Conservation (phyloP, 495 filamentous ascomycete species). For the Clavariopsis aquatica region DNA sequence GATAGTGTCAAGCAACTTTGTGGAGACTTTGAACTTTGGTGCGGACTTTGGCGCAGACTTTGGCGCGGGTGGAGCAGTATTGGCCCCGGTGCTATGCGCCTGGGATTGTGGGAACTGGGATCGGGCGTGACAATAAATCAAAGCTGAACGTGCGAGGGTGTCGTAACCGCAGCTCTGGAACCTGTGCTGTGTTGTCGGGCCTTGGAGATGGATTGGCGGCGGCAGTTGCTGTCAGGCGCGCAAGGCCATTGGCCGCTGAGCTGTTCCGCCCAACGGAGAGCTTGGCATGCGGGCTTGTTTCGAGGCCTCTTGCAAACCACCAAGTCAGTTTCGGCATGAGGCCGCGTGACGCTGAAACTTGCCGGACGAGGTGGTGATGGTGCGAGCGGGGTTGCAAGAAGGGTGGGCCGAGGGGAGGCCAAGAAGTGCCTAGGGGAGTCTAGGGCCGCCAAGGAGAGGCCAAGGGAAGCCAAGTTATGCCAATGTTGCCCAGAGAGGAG, state of each 20-base stretch:
- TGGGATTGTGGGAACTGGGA: conserved; percentile 12
- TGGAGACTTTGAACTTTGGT: no score
- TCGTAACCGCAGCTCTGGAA: conserved; percentile 24
- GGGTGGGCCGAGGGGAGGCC: conserved; percentile 15
- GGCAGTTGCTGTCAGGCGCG: not conserved
- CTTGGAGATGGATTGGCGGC: not conserved
- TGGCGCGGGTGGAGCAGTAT: conserved; percentile 17
- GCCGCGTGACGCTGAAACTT: conserved; percentile 22
- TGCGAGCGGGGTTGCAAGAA: conserved; percentile 22
- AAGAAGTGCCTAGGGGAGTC: conserved; percentile 10
- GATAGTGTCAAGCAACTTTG: not conserved
- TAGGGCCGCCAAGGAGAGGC: conserved; percentile 5
- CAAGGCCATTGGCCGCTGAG: conserved; percentile 7
- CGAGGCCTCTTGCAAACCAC: not conserved
- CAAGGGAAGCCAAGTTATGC: conserved; percentile 19
- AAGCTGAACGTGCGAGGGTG: conserved; percentile 25
- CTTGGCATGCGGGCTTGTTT: conserved; percentile 28
- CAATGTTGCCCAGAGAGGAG: conserved; percentile 9
- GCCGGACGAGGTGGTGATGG: conserved; percentile 12
- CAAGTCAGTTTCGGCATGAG: conserved; percentile 20
- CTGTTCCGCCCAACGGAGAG: conserved; percentile 9
- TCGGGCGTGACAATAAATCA: not conserved
- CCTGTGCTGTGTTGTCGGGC: conserved; percentile 10
- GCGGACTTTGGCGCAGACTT: no score
- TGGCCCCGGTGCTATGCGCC: conserved; percentile 22